These are phyloP conservation scores for Aspergillus sp. DNA, from an alignment of 2,329 filamentous ascomycete species.

Conservation along the genomic window DNA sequence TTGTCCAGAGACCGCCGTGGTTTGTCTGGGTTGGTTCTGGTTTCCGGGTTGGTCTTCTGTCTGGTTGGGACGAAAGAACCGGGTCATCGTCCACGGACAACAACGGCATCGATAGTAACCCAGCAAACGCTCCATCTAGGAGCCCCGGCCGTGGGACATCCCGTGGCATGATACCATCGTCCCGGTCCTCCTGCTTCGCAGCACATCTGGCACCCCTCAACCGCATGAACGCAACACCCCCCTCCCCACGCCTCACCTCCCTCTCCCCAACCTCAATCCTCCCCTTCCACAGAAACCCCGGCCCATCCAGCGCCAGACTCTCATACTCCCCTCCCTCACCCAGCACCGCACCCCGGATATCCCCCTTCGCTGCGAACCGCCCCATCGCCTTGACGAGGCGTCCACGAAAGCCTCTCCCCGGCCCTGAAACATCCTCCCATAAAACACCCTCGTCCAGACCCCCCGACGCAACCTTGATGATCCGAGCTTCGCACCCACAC, in stretches of 20 bases:
- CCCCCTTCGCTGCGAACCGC: conserved; percentile 52
- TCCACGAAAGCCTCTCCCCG: conserved; percentile 37
- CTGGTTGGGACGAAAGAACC: no score
- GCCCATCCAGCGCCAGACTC: conserved; percentile 79
- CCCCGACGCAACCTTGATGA: conserved; percentile 90
- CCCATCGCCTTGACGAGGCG: conserved; percentile 42
- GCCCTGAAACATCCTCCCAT: conserved; percentile 62
- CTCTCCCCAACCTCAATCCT: conserved; percentile 56
- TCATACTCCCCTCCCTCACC: conserved; percentile 97
- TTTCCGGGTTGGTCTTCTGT: not conserved
- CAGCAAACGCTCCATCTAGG: conserved; percentile 56
- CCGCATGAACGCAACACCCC: conserved; percentile 66
- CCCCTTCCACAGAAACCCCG: conserved; percentile 61
- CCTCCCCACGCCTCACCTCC: conserved; percentile 56
- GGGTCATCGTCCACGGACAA: not conserved
- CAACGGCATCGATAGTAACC: conserved; percentile 23
- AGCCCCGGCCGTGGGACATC: conserved; percentile 49
- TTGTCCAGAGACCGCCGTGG: conserved; percentile 22
- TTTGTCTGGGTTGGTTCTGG: conserved; percentile 12
- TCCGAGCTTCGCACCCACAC: conserved; percentile 72
- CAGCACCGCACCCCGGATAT: conserved; percentile 60
- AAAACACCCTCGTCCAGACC: conserved; percentile 73
- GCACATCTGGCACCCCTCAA: conserved; percentile 52
- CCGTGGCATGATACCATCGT: conserved; percentile 10
- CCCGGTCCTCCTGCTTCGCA: conserved; percentile 29